Base-by-base conservation (phyloP, 768 basidiomycete species). In the Galerina marginata region DNA sequence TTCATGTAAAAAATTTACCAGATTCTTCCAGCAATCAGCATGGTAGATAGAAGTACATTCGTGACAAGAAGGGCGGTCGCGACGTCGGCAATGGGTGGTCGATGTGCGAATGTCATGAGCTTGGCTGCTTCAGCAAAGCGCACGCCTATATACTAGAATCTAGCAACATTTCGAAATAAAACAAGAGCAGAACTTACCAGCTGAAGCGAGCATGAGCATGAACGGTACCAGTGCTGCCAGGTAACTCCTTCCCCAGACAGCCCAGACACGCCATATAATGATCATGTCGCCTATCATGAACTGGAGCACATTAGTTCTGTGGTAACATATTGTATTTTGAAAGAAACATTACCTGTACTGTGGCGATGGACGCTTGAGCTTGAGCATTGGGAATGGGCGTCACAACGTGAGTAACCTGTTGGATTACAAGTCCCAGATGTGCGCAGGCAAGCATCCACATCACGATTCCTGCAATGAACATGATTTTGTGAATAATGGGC, bases 241-340 rank as follows among this genome's bases (percentile, higher is more conserved):
- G 36, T 49, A 57, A n/a, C 47, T 57, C 23, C 56, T 9, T 10
- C 56, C 56, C 56, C 56, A 57, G 12, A 57, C 56, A 6, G 39
- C 56, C 56, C 56, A 57, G 4, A 57, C 56, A 42, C 56, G 56
- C 56, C 56, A 57, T 10, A 57, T 57, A 39, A 57, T 57, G 25
- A 57, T 57, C 56, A 57, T 57, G 36, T 57, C 56, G 20, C 56
- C 56, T 3, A 57, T 57, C 56, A 57, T 49, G 36, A 57, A 57
- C 56, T 57, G 29, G 14, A 4, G 7, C 40, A 2, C 47, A 26
- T 20, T 23, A 9, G 26, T 20, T 7, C 20, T 20, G 20, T 20
- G 20, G 2, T 20, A 20, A 20, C 20, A 20, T 20, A 20, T 20
- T 20, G 20, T 20, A 20, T 20, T 20, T 20, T 20, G 20, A 20